These are phyloP conservation scores for Candida xiaguanensis DNA, from an alignment of 805 yeast species.

Conservation along the genomic window DNA sequence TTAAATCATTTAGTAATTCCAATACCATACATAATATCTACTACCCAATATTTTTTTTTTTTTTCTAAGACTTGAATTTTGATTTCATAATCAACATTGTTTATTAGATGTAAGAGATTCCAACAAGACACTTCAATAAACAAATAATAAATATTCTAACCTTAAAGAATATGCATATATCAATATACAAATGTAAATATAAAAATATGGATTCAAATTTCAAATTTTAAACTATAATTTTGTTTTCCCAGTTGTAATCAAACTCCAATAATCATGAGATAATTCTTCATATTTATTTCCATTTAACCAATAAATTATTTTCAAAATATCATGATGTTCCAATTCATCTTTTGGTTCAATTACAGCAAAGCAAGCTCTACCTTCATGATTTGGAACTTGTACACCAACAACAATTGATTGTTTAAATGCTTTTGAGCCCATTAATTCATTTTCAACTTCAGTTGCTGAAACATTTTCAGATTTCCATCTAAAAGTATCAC, in stretches of 20 bases:
- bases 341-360: slow-evolving; percentile 46
- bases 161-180: no score
- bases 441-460: slow-evolving; percentile 81
- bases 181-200: no score
- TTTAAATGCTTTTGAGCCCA: slow-evolving; percentile 44
- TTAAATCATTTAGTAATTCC: no score
- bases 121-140: no score
- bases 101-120: no score
- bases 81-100: no score
- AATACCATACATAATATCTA: no score
- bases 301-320: slow-evolving; percentile 65
- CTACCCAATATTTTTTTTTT: no score
- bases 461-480: slow-evolving; percentile 92
- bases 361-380: slow-evolving; percentile 90
- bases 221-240: slow-evolving; percentile 29
- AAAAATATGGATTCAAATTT: no score
- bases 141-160: no score
- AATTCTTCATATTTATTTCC: slow-evolving; percentile 52
- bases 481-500: slow-evolving; percentile 96
- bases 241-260: slow-evolving; percentile 33
- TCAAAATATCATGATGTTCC: slow-evolving; percentile 34
- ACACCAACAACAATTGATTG: slow-evolving; percentile 87
- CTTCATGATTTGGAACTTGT: slow-evolving; percentile 82
- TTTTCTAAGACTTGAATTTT: neutral
- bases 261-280: slow-evolving; percentile 54